phyloP scores from a whole-genome alignment of 441 rosid genomes.

The Capsella rubella region DNA sequence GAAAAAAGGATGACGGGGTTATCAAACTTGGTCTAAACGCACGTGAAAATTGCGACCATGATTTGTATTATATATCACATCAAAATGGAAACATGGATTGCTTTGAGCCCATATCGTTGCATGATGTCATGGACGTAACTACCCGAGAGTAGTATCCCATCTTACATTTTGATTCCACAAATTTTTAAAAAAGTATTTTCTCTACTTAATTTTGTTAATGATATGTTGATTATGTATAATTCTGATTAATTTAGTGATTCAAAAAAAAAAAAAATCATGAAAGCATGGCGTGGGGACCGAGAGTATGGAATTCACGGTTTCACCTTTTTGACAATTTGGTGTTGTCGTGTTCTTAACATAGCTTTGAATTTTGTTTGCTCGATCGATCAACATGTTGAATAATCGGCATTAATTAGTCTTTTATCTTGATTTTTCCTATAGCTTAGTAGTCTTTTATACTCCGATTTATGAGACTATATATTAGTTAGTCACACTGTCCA shows the following conservation, averaged over 20 bases:
- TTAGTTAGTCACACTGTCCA: conserved; percentile 19
- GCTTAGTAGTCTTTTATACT: conserved; percentile 1
- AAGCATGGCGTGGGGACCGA: conserved; percentile 46
- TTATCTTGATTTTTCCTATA: not conserved
- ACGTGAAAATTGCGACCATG: conserved; percentile 26
- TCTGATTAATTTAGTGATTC: conserved; percentile 12
- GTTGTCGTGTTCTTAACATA: conserved; percentile 37
- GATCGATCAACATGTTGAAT: conserved; percentile 27
- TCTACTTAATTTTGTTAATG: conserved; percentile 4
- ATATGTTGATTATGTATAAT: not conserved
- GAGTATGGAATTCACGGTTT: conserved; percentile 38
- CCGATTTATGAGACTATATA: not conserved
- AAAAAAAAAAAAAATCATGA: conserved; percentile 25
- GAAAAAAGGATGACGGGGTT: conserved; percentile 1
- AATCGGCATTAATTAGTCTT: conserved; percentile 1
- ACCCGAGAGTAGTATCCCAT: conserved; percentile 53
- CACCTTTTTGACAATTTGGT: conserved; percentile 40
- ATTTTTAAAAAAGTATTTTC: not conserved
- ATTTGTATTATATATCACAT: conserved; percentile 39
- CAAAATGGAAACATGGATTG: conserved; percentile 34
- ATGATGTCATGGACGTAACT: conserved; percentile 77
- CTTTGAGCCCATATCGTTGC: conserved; percentile 46
- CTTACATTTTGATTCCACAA: conserved; percentile 1
- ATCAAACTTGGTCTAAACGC: conserved; percentile 14
- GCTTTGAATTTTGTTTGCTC: conserved; percentile 11